Evolutionary conservation across 1,284 basidiomycete species (phyloP).

Genomic region (Golubevia pallescens): DNA sequence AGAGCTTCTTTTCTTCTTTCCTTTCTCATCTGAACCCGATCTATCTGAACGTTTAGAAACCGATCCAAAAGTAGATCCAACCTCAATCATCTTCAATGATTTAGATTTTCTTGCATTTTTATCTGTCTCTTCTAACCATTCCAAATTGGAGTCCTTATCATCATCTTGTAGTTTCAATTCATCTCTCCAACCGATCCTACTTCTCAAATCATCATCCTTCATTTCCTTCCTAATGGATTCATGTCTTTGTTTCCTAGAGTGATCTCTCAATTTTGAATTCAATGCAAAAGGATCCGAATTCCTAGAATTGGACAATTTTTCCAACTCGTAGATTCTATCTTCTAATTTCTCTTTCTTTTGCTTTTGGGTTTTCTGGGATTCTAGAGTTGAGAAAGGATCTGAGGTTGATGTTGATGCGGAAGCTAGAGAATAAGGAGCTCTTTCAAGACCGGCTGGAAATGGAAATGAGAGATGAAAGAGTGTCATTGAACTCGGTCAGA

Average conservation of each 20-base stretch:
- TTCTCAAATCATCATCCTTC: slow-evolving; percentile 17
- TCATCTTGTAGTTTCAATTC: slow-evolving; percentile 14
- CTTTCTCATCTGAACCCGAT: too few species aligned
- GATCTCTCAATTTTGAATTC: slow-evolving; percentile 22
- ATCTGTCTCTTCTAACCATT: neutral
- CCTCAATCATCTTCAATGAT: neutral
- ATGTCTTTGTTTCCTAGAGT: slow-evolving; percentile 28
- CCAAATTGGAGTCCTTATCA: neutral
- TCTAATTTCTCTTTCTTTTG: slow-evolving; percentile 5
- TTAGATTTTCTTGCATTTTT: neutral
- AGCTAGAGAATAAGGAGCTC: slow-evolving; percentile 5
- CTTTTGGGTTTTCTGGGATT: slow-evolving; percentile 12
- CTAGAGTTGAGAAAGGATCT: slow-evolving; percentile 31
- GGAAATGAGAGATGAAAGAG: neutral
- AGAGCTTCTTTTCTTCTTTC: too few species aligned
- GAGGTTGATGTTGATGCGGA: neutral
- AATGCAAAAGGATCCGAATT: slow-evolving; percentile 29
- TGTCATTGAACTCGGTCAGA: too few species aligned
- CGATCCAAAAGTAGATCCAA: too few species aligned
- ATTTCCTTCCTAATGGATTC: slow-evolving; percentile 11
- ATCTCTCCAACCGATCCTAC: slow-evolving; percentile 34
- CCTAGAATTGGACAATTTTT: slow-evolving; percentile 4
- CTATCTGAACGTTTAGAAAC: too few species aligned
- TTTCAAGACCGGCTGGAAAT: neutral
- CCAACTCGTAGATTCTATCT: slow-evolving; percentile 23